Evolutionary conservation across 2,329 filamentous ascomycete genomes (phyloP).

Genomic region (Setomelanomma holmii): DNA sequence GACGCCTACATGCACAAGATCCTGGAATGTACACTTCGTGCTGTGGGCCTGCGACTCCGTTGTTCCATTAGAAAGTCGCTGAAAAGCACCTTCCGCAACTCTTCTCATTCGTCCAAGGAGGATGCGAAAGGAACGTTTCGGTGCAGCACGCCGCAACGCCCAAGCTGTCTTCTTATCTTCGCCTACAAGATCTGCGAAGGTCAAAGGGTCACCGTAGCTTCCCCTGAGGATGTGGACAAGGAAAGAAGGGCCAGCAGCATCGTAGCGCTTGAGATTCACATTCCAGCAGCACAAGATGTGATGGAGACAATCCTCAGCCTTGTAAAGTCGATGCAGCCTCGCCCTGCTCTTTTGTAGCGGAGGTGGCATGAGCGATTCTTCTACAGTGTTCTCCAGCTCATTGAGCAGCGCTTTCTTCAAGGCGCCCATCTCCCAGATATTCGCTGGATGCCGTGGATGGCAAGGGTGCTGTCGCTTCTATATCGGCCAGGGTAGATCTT

Average conservation of each 20-base stretch:
- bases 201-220: neutral
- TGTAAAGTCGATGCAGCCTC: neutral
- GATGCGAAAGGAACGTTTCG: neutral
- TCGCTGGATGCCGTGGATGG: neutral
- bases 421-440: slow-evolving; percentile 3
- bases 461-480: neutral
- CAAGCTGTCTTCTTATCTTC: neutral
- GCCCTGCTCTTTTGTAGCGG: neutral
- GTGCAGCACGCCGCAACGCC: neutral
- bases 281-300: slow-evolving; percentile 6
- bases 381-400: neutral
- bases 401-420: slow-evolving; percentile 5
- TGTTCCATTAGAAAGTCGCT: no score
- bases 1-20: neutral
- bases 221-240: slow-evolving; percentile 1
- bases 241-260: slow-evolving; percentile 3
- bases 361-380: neutral
- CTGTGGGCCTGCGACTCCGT: no score
- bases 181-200: neutral
- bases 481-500: neutral
- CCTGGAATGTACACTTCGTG: neutral
- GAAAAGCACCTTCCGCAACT: no score
- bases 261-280: neutral
- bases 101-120: neutral
- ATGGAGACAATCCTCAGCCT: neutral